A percentile compares a stretch with the other conserved stretches of the same genome.
phyloP scores from a whole-genome alignment of 257 asterid genomes.

The Anisodus tanguticus region DNA sequence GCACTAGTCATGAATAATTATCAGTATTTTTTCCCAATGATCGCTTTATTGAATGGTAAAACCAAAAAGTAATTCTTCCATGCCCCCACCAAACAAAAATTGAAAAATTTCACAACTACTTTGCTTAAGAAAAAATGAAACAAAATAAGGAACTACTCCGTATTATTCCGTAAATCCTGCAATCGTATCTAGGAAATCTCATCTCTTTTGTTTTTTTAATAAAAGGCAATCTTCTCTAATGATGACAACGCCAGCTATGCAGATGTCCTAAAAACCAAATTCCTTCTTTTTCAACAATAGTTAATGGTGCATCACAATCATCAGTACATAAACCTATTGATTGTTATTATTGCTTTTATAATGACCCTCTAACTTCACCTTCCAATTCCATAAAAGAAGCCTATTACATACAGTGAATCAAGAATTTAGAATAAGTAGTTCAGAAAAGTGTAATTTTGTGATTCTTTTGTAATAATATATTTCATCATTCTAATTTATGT shows the following conservation, averaged over 20 bases:
- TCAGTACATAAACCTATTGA: conserved; percentile 29
- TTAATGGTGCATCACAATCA: conserved; percentile 35
- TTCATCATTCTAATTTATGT: no score
- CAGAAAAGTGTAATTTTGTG: no score
- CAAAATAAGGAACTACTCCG: neutral
- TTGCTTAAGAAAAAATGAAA: conserved; percentile 10
- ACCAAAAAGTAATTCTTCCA: neutral
- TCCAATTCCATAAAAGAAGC: neutral
- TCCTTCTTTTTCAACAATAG: conserved; percentile 33
- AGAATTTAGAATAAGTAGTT: no score
- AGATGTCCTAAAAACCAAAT: conserved; percentile 24
- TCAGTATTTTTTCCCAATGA: neutral
- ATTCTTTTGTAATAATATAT: no score
- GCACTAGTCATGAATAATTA: no score
- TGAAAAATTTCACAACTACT: neutral
- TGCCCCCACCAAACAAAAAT: neutral
- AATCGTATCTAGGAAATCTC: neutral
- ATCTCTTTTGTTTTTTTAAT: conserved; percentile 23
- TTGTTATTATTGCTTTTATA: conserved; percentile 44
- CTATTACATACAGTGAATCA: no score
- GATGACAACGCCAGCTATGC: conserved; percentile 47
- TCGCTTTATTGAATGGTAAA: neutral
- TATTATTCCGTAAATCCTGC: neutral
- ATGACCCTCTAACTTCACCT: conserved; percentile 32
- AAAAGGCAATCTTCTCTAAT: conserved; percentile 40